These are phyloP conservation scores for Mycena crocata DNA, from an alignment of 768 basidiomycete species.

Conservation along the genomic window DNA sequence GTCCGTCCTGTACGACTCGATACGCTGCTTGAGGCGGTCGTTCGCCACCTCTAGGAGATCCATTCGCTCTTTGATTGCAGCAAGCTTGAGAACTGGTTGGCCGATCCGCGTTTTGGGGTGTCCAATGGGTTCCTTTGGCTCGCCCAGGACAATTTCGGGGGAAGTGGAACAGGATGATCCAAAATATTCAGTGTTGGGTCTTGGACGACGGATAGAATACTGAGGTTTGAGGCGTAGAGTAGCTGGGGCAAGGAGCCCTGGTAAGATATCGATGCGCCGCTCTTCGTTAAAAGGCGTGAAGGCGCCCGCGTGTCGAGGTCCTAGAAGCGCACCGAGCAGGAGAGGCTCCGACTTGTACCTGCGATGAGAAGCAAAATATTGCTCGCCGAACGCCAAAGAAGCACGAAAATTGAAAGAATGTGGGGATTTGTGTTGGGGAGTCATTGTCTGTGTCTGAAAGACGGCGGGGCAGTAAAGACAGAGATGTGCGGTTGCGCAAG, in stretches of 20 bases:
- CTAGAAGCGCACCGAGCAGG: neutral
- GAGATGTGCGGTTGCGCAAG: neutral
- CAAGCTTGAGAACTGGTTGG: slow-evolving; percentile 21
- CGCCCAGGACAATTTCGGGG: slow-evolving; percentile 17
- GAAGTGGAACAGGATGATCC: neutral
- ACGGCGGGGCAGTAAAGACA: slow-evolving; percentile 4
- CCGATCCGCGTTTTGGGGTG: slow-evolving; percentile 23
- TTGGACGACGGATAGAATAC: slow-evolving; percentile 23
- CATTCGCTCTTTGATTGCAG: slow-evolving; percentile 30
- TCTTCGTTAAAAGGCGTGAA: neutral
- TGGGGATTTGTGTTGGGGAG: neutral
- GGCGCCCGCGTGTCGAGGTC: neutral
- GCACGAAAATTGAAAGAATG: slow-evolving; percentile 19
- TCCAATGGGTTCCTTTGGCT: slow-evolving; percentile 18
- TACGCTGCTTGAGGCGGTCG: slow-evolving; percentile 27
- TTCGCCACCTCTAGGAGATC: slow-evolving; percentile 44
- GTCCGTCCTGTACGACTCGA: slow-evolving; percentile 33
- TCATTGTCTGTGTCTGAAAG: no score
- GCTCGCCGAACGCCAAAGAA: neutral
- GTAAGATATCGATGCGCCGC: no score
- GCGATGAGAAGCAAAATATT: slow-evolving; percentile 8
- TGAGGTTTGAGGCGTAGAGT: slow-evolving; percentile 14
- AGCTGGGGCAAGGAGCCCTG: no score
- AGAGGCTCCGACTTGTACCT: slow-evolving; percentile 22
- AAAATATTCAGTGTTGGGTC: slow-evolving; percentile 17